phyloP scores from a whole-genome alignment of 1,139 yeast genomes.

The Candida tropicalis region DNA sequence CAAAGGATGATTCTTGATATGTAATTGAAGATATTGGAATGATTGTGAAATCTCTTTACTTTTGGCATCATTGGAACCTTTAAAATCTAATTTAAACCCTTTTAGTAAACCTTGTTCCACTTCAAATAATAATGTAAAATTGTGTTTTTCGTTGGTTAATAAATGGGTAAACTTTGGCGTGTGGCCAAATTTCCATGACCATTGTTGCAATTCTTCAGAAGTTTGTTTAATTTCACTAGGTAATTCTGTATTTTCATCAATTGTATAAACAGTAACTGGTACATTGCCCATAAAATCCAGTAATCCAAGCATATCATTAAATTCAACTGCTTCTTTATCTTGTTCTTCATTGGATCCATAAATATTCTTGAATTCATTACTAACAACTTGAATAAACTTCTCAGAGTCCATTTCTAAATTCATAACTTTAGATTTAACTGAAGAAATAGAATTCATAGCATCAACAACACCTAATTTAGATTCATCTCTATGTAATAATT shows the following conservation, averaged over 20 bases:
- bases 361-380: slow-evolving; percentile 42
- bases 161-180: slow-evolving; percentile 67
- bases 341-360: slow-evolving; percentile 28
- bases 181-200: slow-evolving; percentile 76
- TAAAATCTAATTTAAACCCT: slow-evolving; percentile 22
- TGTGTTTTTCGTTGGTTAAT: slow-evolving; percentile 32
- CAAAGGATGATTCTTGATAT: slow-evolving; percentile 26
- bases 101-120: slow-evolving; percentile 43
- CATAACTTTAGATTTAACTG: slow-evolving; percentile 76
- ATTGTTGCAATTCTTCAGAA: slow-evolving; percentile 48
- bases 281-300: slow-evolving; percentile 31
- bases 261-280: slow-evolving; percentile 18
- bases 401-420: slow-evolving; percentile 56
- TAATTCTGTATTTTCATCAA: slow-evolving; percentile 36
- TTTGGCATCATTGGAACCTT: slow-evolving; percentile 5
- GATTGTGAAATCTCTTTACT: slow-evolving; percentile 24
- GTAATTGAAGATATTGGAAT: slow-evolving; percentile 33
- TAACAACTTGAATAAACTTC: slow-evolving; percentile 51
- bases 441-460: slow-evolving; percentile 65
- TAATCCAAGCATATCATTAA: slow-evolving; percentile 38
- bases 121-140: slow-evolving; percentile 35
- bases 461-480: slow-evolving; percentile 48
- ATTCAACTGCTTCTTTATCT: slow-evolving; percentile 19
- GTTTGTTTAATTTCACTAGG: slow-evolving; percentile 49
- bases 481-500: slow-evolving; percentile 54